Base-by-base conservation (phyloP, 176 grass and related monocot species). In the Triticum urartu region DNA sequence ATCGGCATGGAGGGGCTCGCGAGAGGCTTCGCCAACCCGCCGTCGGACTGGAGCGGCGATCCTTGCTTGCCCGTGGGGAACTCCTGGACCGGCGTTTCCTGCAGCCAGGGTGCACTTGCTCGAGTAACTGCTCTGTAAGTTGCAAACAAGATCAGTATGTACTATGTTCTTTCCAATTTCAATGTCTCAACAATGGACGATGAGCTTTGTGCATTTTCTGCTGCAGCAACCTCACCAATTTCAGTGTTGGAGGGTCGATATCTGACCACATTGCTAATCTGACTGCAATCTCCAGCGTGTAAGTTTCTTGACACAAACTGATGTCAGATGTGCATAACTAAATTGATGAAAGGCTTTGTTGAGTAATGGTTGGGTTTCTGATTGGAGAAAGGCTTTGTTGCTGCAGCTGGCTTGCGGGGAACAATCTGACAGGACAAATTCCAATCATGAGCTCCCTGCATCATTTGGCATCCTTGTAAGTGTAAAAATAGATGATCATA, bases 31-130 rank as follows among this genome's bases (percentile, higher is more conserved):
- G 7, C 1, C 42, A 88, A 88, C 14, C 83, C 65, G 30, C 97
- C 94, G 17, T 25, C 94, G 0, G 97, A 99, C 36, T 96, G 97
- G 97, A 95, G 42, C 9, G 97, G 97, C 12, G 97, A 99, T 83
- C 97, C 97, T 48, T 99, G 97, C 79, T 81, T 94, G 63, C 97
- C 97, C 26, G 59, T 9, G 67, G 84, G 80, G 52, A 92, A 93
- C 83, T 92, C 97, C 9, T 99, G 97, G 97, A 93, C 89, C 15
- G 94, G 97, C 13, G 79, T 99, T 24, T 87, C 86, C 35, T 99
- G 97, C 90, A 92, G 68, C 6, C 21, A 83, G 64, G 92, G 61
- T 2, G 26, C 20, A 36, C 80, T 90, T 25, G 88, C 88, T 15
- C 77, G 97, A 87, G 90, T 98, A 17, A 58, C 43, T 3, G 52